Conservation (phyloP, 2,329 filamentous ascomycete genomes). For the Sarocladium brachiariae region DNA sequence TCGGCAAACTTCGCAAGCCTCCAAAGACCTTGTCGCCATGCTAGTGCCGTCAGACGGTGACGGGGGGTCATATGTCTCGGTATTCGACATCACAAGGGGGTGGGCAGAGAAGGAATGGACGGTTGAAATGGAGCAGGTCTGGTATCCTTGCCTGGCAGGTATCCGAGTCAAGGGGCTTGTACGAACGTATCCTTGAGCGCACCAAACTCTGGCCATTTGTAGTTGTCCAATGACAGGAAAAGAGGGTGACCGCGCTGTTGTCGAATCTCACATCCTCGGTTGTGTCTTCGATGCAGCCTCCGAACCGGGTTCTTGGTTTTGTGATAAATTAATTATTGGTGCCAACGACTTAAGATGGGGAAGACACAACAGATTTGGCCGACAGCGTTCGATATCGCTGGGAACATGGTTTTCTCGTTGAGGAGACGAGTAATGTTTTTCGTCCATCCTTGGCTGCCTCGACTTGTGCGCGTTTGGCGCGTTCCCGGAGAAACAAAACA, state of each 20-base stretch:
- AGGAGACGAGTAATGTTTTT: neutral
- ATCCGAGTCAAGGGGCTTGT: neutral
- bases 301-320: neutral
- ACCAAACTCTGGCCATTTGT: neutral
- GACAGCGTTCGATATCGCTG: neutral
- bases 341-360: neutral
- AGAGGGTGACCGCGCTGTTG: too few relatives aligned
- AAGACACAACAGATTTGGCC: neutral
- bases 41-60: constrained; percentile 5
- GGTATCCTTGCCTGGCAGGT: neutral
- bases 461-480: too few relatives aligned
- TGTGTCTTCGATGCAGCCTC: neutral
- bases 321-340: neutral
- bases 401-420: too few relatives aligned
- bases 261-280: neutral
- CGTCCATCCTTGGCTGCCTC: neutral
- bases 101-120: constrained; percentile 1
- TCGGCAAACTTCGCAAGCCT: constrained; percentile 1
- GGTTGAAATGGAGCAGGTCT: constrained; percentile 1
- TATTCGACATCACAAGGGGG: constrained; percentile 4
- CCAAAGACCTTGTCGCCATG: neutral
- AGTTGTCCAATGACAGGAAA: neutral
- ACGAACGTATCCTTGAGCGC: neutral
- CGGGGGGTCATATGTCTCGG: constrained; percentile 6
- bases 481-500: neutral